A percentile compares a stretch with the other conserved stretches of the same genome.
phyloP scores from a whole-genome alignment of 306 rosid species.

The Styphnolobium japonicum region DNA sequence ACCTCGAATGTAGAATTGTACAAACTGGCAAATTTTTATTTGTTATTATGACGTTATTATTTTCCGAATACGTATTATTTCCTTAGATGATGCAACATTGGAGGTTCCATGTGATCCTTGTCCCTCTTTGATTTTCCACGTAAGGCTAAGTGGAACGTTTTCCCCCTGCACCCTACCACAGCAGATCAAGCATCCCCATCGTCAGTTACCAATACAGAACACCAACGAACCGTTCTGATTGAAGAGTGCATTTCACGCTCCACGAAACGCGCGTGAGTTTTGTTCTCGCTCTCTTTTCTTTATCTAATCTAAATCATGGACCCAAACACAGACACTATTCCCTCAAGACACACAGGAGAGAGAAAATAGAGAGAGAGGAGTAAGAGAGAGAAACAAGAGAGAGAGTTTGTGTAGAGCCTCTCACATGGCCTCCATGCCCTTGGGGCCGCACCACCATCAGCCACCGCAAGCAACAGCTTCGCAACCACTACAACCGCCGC shows the following conservation, averaged over 20 bases:
- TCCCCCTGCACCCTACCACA: constrained; percentile 21
- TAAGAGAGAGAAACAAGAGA: constrained; percentile 13
- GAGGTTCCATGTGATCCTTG: constrained; percentile 39
- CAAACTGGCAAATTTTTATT: too few relatives aligned
- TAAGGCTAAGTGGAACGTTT: not conserved
- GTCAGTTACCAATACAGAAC: not conserved
- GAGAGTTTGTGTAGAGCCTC: constrained; percentile 18
- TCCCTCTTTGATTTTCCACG: constrained; percentile 37
- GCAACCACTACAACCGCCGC: constrained; percentile 15
- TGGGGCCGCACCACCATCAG: constrained; percentile 64
- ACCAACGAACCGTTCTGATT: constrained; percentile 3
- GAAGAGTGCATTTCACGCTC: constrained; percentile 9
- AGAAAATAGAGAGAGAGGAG: constrained; percentile 4
- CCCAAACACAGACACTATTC: constrained; percentile 24
- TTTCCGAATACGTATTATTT: constrained; percentile 9
- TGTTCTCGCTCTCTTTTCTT: constrained; percentile 4
- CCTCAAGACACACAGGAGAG: constrained; percentile 5
- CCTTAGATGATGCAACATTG: not conserved
- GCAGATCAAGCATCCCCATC: constrained; percentile 6
- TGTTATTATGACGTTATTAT: too few relatives aligned
- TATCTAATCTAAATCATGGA: constrained; percentile 30
- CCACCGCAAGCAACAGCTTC: constrained; percentile 42
- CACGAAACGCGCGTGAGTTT: constrained; percentile 23
- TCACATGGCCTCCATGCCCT: constrained; percentile 72
- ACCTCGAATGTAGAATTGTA: too few relatives aligned